Evolutionary conservation across 2,329 filamentous ascomycete species (phyloP).

Genomic region (Diaporthe vaccinii): DNA sequence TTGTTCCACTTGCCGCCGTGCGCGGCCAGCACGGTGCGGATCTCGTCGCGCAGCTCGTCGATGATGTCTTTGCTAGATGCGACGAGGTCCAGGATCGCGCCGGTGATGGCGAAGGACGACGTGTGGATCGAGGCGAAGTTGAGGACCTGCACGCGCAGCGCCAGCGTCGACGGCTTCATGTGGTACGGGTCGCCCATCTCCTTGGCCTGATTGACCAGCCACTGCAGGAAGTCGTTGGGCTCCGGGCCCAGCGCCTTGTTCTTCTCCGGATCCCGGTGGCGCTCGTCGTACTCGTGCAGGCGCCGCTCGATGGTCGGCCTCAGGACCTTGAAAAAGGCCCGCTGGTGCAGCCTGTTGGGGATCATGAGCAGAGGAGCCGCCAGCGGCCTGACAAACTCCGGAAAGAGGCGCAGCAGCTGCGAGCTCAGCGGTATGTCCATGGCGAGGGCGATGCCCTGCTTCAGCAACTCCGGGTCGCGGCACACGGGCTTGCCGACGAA

Average conservation of each 20-base stretch:
- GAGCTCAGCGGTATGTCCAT: slow-evolving; percentile 41
- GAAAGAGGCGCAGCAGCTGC: slow-evolving; percentile 42
- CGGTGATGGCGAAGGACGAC: slow-evolving; percentile 54
- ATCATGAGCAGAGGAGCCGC: slow-evolving; percentile 42
- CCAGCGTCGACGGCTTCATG: slow-evolving; percentile 19
- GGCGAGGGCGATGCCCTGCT: slow-evolving; percentile 35
- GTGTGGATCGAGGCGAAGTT: slow-evolving; percentile 56
- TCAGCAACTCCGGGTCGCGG: slow-evolving; percentile 41
- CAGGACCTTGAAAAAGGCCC: slow-evolving; percentile 41
- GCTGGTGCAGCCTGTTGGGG: slow-evolving; percentile 43
- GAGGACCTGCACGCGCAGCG: slow-evolving; percentile 37
- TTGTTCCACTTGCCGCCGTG: slow-evolving; percentile 51
- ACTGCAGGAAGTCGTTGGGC: slow-evolving; percentile 43
- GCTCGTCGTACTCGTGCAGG: slow-evolving; percentile 41
- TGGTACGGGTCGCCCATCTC: slow-evolving; percentile 34
- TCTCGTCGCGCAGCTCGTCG: slow-evolving; percentile 52
- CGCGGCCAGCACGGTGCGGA: slow-evolving; percentile 44
- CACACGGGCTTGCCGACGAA: slow-evolving; percentile 50
- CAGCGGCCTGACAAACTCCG: slow-evolving; percentile 41
- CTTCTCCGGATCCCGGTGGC: slow-evolving; percentile 32
- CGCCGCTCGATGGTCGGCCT: slow-evolving; percentile 43
- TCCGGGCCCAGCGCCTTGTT: slow-evolving; percentile 38
- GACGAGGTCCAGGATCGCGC: slow-evolving; percentile 53
- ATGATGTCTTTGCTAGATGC: slow-evolving; percentile 44
- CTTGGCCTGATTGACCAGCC: slow-evolving; percentile 36